Evolutionary conservation across 2,329 filamentous ascomycete genomes (phyloP).

Genomic region (Ceratocystis lukuohia): DNA sequence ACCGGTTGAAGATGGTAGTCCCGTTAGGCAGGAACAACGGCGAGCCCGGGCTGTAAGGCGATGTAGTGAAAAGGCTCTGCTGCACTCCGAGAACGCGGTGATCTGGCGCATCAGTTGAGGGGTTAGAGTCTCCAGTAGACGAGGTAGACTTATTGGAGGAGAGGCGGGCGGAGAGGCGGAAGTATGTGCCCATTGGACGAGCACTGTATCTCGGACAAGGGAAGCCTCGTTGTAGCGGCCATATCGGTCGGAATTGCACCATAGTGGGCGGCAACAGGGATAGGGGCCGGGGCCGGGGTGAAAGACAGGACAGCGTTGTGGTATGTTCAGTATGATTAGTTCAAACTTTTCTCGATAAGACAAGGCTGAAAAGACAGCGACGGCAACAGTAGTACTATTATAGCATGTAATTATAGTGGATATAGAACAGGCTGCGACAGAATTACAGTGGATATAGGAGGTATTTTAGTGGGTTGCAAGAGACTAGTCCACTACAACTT

Average conservation of each 20-base stretch:
- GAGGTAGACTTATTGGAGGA: not conserved
- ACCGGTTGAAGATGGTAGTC: constrained; percentile 68
- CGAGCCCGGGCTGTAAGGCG: constrained; percentile 69
- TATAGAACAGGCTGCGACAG: not conserved
- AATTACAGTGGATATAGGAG: not conserved
- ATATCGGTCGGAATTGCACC: constrained; percentile 7
- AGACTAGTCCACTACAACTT: not conserved
- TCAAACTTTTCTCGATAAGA: not conserved
- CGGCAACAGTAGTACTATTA: too few species aligned
- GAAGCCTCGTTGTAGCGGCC: constrained; percentile 3
- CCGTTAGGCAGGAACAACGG: constrained; percentile 76
- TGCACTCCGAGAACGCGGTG: constrained; percentile 47
- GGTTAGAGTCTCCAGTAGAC: not conserved
- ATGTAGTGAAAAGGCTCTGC: constrained; percentile 68
- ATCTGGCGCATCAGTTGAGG: constrained; percentile 29
- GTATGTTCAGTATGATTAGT: not conserved
- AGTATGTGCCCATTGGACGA: not conserved
- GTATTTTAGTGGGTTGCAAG: not conserved
- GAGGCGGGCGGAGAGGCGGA: not conserved
- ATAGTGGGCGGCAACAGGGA: constrained; percentile 8
- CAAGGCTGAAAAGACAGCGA: not conserved
- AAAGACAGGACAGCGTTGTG: not conserved
- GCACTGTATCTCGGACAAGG: not conserved
- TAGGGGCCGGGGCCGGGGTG: not conserved
- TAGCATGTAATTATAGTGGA: not conserved